phyloP scores from a whole-genome alignment of 768 basidiomycete species.

The Leccinum boreale region DNA sequence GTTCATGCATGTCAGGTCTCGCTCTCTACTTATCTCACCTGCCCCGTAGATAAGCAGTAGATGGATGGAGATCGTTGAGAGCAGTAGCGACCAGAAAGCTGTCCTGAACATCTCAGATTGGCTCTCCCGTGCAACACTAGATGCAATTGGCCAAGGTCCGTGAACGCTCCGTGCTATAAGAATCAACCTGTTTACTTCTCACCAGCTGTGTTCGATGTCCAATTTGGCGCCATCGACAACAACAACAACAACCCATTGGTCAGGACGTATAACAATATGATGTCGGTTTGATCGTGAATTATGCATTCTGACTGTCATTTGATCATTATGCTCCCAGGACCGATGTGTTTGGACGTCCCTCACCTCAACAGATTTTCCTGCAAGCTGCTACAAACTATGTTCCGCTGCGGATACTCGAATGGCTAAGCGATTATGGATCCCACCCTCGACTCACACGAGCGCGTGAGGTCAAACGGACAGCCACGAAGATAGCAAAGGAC shows the following conservation, averaged over 20 bases:
- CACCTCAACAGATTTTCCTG: slow-evolving; percentile 15
- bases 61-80: neutral
- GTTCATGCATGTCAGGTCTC: neutral
- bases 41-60: neutral
- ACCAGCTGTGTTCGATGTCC: slow-evolving; percentile 41
- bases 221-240: slow-evolving; percentile 31
- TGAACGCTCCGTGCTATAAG: neutral
- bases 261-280: slow-evolving; percentile 5
- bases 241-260: slow-evolving; percentile 9
- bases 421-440: slow-evolving; percentile 28
- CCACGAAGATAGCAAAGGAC: slow-evolving; percentile 8
- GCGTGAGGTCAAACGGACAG: slow-evolving; percentile 6
- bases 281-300: slow-evolving; percentile 6
- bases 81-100: neutral
- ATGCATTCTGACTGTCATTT: slow-evolving; percentile 3
- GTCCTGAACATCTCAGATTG: neutral
- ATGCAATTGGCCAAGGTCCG: slow-evolving; percentile 47
- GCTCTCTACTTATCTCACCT: neutral
- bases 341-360: slow-evolving; percentile 17
- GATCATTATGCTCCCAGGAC: slow-evolving; percentile 9
- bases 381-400: slow-evolving; percentile 10
- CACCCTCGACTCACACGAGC: slow-evolving; percentile 17
- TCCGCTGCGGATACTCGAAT: slow-evolving; percentile 27
- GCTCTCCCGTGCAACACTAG: neutral
- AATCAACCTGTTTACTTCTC: neutral